Conservation (phyloP, 192 early-diverging fungal species). For the Kickxella alabastrina region DNA sequence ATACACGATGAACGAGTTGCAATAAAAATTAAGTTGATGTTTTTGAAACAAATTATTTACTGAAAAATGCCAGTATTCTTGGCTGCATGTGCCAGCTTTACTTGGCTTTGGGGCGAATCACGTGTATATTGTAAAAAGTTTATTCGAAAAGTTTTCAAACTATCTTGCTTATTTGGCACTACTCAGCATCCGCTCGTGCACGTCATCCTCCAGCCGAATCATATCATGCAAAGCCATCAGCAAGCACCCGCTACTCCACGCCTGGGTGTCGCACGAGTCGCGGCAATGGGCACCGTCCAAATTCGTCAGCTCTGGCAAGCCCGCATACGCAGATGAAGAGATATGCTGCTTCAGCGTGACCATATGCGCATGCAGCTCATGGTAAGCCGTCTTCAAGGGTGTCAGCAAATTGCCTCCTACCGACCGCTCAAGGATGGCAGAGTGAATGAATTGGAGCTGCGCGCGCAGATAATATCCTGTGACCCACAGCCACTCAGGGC, state of each 20-base stretch:
- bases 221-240: slow-evolving; percentile 43
- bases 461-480: slow-evolving; percentile 88
- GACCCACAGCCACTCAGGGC: slow-evolving; percentile 97
- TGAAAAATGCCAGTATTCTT: no score
- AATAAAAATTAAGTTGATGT: no score
- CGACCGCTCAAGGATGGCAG: slow-evolving; percentile 11
- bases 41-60: no score
- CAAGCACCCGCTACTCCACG: slow-evolving; percentile 65
- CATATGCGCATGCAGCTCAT: slow-evolving; percentile 74
- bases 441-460: slow-evolving; percentile 65
- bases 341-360: slow-evolving; percentile 56
- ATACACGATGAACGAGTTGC: no score
- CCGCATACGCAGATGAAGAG: slow-evolving; percentile 71
- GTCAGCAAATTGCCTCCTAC: background rate
- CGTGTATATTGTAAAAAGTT: no score
- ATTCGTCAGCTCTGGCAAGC: slow-evolving; percentile 97
- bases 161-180: no score
- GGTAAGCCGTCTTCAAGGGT: slow-evolving; percentile 62
- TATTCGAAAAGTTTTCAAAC: no score
- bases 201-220: slow-evolving; percentile 19
- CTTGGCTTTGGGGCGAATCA: no score
- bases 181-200: no score
- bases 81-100: no score
- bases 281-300: slow-evolving; percentile 71
- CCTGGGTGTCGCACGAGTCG: slow-evolving; percentile 89